Conservation (phyloP, 257 asterid species). For the Solanum neorickii region DNA sequence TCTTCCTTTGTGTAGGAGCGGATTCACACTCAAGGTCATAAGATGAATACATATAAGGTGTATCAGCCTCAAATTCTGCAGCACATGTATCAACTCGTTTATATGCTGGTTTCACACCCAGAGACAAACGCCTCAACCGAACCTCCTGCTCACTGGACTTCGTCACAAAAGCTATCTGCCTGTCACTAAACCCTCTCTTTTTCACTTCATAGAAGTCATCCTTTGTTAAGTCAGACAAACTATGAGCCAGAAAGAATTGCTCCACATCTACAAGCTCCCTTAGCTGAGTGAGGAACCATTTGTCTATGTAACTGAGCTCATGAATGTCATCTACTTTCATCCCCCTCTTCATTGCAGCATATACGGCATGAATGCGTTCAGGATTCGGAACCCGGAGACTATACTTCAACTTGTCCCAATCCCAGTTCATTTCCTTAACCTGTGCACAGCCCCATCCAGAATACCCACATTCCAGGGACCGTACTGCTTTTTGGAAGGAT, state of each 20-base stretch:
- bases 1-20: slow-evolving; percentile 60
- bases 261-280: slow-evolving; percentile 88
- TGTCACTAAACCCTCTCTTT: slow-evolving; percentile 94
- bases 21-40: slow-evolving; percentile 92
- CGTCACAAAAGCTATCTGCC: slow-evolving; percentile 75
- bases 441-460: slow-evolving; percentile 92
- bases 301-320: slow-evolving; percentile 68
- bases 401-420: slow-evolving; percentile 72
- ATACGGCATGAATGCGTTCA: slow-evolving; percentile 81
- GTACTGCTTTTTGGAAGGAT: slow-evolving; percentile 90
- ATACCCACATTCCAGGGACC: slow-evolving; percentile 76
- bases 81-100: slow-evolving; percentile 98
- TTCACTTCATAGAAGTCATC: slow-evolving; percentile 90
- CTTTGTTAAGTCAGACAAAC: slow-evolving; percentile 52
- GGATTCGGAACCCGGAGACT: slow-evolving; percentile 82
- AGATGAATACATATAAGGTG: slow-evolving; percentile 93
- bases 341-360: slow-evolving; percentile 94
- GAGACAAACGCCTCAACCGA: slow-evolving; percentile 55
- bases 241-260: slow-evolving; percentile 43
- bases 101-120: slow-evolving; percentile 83
- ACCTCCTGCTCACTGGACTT: slow-evolving; percentile 73
- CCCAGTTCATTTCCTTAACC: slow-evolving; percentile 83
- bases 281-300: slow-evolving; percentile 89
- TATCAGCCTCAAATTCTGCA: slow-evolving; percentile 95
- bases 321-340: slow-evolving; percentile 83